Conservation (phyloP, 2,329 filamentous ascomycete species). For the Trichoderma koningii region DNA sequence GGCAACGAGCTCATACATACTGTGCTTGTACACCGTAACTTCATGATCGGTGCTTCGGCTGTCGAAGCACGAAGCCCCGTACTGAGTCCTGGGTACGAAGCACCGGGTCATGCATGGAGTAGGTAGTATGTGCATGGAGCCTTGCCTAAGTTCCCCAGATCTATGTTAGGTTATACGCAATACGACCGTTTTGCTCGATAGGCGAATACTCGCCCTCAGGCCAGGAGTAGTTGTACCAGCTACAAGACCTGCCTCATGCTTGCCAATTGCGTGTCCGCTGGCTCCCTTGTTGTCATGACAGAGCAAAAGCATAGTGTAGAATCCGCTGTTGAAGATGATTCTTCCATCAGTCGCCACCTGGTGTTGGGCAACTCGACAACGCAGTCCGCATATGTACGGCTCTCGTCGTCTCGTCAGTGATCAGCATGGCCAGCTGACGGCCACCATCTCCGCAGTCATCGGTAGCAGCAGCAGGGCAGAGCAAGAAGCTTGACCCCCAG, state of each 20-base stretch:
- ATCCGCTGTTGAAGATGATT: not conserved
- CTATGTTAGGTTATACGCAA: conserved; percentile 20
- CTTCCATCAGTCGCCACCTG: not conserved
- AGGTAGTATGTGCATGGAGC: not conserved
- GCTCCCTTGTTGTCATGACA: not conserved
- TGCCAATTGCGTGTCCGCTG: not conserved
- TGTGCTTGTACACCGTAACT: conserved; percentile 20
- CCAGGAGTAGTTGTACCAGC: not conserved
- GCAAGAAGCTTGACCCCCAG: not conserved
- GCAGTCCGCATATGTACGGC: not conserved
- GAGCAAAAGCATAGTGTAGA: no score
- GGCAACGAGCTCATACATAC: not conserved
- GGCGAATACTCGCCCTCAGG: conserved; percentile 13
- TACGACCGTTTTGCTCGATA: conserved; percentile 5
- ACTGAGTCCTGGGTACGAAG: not conserved
- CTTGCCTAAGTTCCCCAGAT: conserved; percentile 23
- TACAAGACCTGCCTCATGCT: not conserved
- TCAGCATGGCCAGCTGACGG: conserved; percentile 20
- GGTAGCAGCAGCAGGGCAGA: not conserved
- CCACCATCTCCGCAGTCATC: conserved; percentile 4
- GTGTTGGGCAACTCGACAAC: not conserved
- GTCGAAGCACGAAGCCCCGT: not conserved
- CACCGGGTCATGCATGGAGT: not conserved
- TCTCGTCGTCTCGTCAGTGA: conserved; percentile 13
- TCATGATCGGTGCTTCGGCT: conserved; percentile 11